phyloP scores from a whole-genome alignment of 176 grass and related monocot genomes.

The Neostapfia colusana region DNA sequence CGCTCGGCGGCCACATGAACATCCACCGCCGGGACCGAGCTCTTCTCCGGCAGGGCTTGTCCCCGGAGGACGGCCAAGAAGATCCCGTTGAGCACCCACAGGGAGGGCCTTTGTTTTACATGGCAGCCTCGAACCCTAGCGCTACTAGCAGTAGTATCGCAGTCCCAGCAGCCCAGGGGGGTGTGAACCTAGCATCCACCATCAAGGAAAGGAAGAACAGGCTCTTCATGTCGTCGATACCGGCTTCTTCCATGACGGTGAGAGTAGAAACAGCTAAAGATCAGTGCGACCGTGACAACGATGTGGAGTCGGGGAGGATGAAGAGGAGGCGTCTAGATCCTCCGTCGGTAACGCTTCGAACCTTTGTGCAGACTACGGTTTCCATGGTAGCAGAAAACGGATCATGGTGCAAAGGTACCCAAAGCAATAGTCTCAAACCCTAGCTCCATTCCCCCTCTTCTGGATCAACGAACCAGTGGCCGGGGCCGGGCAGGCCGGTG shows the following conservation, averaged over 20 bases:
- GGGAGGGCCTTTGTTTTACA: not conserved
- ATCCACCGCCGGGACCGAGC: conserved; percentile 85
- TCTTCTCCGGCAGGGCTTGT: conserved; percentile 47
- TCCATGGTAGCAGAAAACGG: not conserved
- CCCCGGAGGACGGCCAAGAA: not conserved
- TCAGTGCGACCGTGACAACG: not conserved
- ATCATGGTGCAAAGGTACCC: too few species aligned
- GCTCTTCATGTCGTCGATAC: not conserved
- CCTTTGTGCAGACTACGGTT: conserved; percentile 23
- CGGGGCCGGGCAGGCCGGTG: too few species aligned
- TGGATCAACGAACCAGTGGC: too few species aligned
- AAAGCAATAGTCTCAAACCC: too few species aligned
- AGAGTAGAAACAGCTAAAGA: conserved; percentile 34
- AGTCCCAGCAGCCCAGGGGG: not conserved
- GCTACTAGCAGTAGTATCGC: not conserved
- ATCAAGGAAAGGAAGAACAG: conserved; percentile 38
- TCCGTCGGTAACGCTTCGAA: conserved; percentile 2
- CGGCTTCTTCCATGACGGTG: not conserved
- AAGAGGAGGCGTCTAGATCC: conserved; percentile 50
- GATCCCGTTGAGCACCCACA: conserved; percentile 1
- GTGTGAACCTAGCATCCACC: conserved; percentile 31
- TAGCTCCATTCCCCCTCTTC: too few species aligned
- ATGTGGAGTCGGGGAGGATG: not conserved
- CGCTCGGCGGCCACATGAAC: conserved; percentile 98
- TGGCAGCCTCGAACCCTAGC: conserved; percentile 32